Percentiles rank a stretch among this genome's conserved stretches.
These are phyloP conservation scores for Phytomonas francai DNA, from an alignment of 208 protist genomes.

Conservation along the genomic window DNA sequence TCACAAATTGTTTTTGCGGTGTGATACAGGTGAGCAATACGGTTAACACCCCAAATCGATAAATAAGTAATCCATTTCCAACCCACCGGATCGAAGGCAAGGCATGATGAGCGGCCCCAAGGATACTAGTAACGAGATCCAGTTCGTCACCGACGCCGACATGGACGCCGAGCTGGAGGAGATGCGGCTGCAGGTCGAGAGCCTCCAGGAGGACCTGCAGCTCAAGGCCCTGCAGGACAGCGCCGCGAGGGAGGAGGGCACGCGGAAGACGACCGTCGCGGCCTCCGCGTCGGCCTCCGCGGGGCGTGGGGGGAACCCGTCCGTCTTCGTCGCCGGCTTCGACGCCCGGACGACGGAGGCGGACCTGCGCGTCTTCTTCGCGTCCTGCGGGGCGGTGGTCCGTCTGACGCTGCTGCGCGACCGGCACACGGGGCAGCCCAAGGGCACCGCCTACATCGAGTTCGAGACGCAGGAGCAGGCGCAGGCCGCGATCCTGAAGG, in stretches of 20 bases:
- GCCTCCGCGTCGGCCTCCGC: conserved; percentile 3
- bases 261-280: conserved; percentile 42
- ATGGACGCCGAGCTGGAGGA: conserved; percentile 70
- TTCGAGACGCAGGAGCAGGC: conserved; percentile 85
- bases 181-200: conserved; percentile 72
- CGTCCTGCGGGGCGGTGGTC: conserved; percentile 77
- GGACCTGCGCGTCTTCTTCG: conserved; percentile 91
- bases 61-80: conserved; percentile 4
- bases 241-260: conserved; percentile 76
- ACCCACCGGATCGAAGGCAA: not conserved
- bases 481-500: conserved; percentile 72
- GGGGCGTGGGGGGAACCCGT: conserved; percentile 48
- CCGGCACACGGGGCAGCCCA: conserved; percentile 82
- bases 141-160: conserved; percentile 40
- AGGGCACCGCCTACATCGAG: conserved; percentile 91
- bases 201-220: conserved; percentile 79
- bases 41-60: not conserved
- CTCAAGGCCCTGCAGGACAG: conserved; percentile 74
- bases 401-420: conserved; percentile 90
- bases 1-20: conserved; percentile 12
- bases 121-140: conserved; percentile 17
- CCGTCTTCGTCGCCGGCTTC: conserved; percentile 90
- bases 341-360: conserved; percentile 82
- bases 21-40: not conserved
- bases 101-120: not conserved